A percentile compares a stretch with the other conserved stretches of the same genome.
These are phyloP conservation scores for Scheffersomyces stambukii DNA, from an alignment of 1,139 yeast species.

Conservation along the genomic window DNA sequence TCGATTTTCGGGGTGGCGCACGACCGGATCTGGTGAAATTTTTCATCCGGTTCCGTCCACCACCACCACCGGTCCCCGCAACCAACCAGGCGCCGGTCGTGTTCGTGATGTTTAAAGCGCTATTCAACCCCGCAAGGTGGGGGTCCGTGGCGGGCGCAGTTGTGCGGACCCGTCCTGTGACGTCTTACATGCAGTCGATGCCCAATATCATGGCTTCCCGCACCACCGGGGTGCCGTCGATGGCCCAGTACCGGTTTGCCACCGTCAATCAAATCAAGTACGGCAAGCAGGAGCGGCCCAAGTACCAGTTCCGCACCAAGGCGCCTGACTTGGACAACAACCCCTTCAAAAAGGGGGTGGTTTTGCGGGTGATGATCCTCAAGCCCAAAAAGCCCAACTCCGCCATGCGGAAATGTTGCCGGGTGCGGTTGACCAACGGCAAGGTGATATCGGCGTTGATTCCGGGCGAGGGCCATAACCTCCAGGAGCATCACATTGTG, in stretches of 20 bases:
- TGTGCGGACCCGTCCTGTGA: conserved; percentile 8
- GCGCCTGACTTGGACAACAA: conserved; percentile 80
- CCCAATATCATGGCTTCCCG: too few relatives aligned
- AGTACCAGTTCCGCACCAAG: conserved; percentile 43
- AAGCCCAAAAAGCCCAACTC: conserved; percentile 99
- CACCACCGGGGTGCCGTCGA: too few relatives aligned
- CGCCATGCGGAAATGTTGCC: conserved; percentile 94
- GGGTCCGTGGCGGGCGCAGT: too few relatives aligned
- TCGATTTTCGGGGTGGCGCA: too few relatives aligned
- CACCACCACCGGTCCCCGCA: too few relatives aligned
- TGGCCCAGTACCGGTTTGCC: conserved; percentile 54
- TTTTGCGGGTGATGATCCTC: conserved; percentile 87
- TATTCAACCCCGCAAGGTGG: too few relatives aligned
- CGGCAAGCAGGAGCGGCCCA: conserved; percentile 57
- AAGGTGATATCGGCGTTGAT: conserved; percentile 87
- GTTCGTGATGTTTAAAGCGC: too few relatives aligned
- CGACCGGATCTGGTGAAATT: too few relatives aligned
- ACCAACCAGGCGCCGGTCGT: too few relatives aligned
- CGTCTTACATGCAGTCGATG: conserved; percentile 12
- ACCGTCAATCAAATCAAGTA: conserved; percentile 70
- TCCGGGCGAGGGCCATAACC: conserved; percentile 98
- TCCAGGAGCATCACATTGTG: conserved; percentile 97
- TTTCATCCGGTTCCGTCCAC: too few relatives aligned
- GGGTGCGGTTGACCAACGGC: conserved; percentile 91
- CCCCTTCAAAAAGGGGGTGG: conserved; percentile 91